These are phyloP conservation scores for Stipa capillata DNA, from an alignment of 176 grass and related monocot genomes.

Conservation along the genomic window DNA sequence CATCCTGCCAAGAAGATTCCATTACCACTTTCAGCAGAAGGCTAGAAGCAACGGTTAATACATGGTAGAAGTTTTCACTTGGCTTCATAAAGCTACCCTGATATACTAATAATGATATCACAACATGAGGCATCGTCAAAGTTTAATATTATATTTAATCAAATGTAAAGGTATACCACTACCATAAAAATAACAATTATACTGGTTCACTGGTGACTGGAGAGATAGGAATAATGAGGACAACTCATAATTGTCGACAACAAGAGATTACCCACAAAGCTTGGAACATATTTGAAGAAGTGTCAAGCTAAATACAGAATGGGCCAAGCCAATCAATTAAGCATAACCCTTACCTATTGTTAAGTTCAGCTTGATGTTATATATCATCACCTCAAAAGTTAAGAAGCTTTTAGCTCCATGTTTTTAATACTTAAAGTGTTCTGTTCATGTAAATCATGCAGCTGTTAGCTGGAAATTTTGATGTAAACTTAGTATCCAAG, in stretches of 20 bases:
- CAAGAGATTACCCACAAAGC: background rate
- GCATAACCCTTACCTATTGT: background rate
- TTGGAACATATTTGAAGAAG: background rate
- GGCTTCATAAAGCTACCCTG: background rate
- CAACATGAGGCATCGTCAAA: background rate
- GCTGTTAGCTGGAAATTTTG: conserved; percentile 7
- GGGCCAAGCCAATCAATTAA: background rate
- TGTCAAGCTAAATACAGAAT: conserved; percentile 3
- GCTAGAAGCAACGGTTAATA: conserved; percentile 3
- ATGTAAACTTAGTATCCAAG: background rate
- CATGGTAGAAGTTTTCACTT: background rate
- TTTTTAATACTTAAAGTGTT: background rate
- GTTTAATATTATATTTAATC: conserved; percentile 1
- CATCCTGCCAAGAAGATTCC: conserved; percentile 49
- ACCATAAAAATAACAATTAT: background rate
- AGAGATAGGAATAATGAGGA: background rate
- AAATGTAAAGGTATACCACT: background rate
- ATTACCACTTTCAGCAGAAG: background rate
- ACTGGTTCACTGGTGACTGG: background rate
- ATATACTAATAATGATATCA: conserved; percentile 8
- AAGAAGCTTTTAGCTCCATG: background rate
- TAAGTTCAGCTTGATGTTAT: background rate
- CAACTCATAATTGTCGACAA: background rate
- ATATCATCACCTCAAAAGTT: background rate
- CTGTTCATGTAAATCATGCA: background rate